These are phyloP conservation scores for Eutypa lata DNA, from an alignment of 2,329 filamentous ascomycete species.

Conservation along the genomic window DNA sequence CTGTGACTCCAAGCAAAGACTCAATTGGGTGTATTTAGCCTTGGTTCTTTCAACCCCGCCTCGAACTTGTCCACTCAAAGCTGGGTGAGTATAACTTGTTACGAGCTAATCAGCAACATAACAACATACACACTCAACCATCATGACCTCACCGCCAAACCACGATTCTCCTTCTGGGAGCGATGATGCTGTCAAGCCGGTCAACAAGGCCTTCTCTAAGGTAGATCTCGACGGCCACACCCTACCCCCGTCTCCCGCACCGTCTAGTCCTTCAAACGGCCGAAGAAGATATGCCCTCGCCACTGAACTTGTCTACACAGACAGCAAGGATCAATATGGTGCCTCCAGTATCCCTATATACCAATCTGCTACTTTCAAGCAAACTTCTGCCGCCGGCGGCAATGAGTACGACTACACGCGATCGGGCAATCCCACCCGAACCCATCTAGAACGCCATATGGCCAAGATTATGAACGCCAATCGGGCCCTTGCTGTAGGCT, in stretches of 20 bases:
- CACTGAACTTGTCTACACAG: slow-evolving; percentile 94
- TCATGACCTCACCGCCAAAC: slow-evolving; percentile 18
- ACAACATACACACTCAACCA: slow-evolving; percentile 3
- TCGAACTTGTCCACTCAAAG: background rate
- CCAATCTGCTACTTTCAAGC: slow-evolving; percentile 98
- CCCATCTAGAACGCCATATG: slow-evolving; percentile 91
- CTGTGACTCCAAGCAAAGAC: background rate
- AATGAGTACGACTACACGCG: slow-evolving; percentile 98
- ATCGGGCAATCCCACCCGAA: slow-evolving; percentile 93
- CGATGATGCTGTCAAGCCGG: slow-evolving; percentile 35
- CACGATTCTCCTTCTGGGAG: slow-evolving; percentile 28
- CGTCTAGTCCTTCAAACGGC: slow-evolving; percentile 83
- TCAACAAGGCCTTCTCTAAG: slow-evolving; percentile 54
- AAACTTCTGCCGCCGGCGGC: slow-evolving; percentile 73
- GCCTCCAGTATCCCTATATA: slow-evolving; percentile 96
- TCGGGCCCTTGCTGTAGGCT: slow-evolving; percentile 87
- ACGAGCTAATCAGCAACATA: background rate
- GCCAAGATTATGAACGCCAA: slow-evolving; percentile 98
- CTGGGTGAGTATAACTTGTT: too few species aligned
- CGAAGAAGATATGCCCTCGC: slow-evolving; percentile 84
- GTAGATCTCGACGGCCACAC: slow-evolving; percentile 81
- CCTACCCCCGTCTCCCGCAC: slow-evolving; percentile 86
- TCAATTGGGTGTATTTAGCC: background rate
- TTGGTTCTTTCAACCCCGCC: background rate
- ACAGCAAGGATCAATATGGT: slow-evolving; percentile 95